These are phyloP conservation scores for Naegleria gruberi DNA, from an alignment of 208 protist species.

Conservation along the genomic window DNA sequence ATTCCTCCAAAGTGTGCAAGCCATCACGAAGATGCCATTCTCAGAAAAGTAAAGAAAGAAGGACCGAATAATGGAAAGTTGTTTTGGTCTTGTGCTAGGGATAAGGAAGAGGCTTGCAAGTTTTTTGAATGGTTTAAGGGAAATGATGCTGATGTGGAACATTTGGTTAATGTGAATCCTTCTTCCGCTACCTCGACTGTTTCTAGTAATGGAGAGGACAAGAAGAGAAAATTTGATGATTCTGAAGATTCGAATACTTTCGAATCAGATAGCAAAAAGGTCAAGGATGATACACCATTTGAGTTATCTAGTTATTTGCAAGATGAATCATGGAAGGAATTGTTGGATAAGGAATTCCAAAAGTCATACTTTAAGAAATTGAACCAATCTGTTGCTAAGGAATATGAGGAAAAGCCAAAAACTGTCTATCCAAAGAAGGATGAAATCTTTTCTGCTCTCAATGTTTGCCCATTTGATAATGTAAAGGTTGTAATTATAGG, in stretches of 20 bases:
- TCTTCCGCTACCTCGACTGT: too few species aligned
- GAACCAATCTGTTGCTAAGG: not conserved
- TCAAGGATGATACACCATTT: not conserved
- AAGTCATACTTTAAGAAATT: constrained; percentile 28
- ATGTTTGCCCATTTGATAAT: constrained; percentile 66
- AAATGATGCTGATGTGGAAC: not conserved
- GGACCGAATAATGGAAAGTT: not conserved
- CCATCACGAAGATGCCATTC: not conserved
- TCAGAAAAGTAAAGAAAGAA: not conserved
- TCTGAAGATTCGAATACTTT: too few species aligned
- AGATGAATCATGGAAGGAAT: not conserved
- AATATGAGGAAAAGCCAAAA: constrained; percentile 30
- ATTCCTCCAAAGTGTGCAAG: not conserved
- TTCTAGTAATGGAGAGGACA: not conserved
- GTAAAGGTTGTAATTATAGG: constrained; percentile 89
- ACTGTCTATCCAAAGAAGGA: constrained; percentile 61
- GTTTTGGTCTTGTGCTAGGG: not conserved
- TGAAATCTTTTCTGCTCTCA: constrained; percentile 78
- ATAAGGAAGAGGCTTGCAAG: not conserved
- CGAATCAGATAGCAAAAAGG: too few species aligned
- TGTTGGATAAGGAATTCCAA: not conserved
- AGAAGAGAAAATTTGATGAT: not conserved
- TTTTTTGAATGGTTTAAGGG: not conserved
- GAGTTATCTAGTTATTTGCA: not conserved
- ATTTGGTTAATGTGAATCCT: not conserved